Base-by-base conservation (phyloP, 805 yeast species). In the Cyberlindnera maritima region DNA sequence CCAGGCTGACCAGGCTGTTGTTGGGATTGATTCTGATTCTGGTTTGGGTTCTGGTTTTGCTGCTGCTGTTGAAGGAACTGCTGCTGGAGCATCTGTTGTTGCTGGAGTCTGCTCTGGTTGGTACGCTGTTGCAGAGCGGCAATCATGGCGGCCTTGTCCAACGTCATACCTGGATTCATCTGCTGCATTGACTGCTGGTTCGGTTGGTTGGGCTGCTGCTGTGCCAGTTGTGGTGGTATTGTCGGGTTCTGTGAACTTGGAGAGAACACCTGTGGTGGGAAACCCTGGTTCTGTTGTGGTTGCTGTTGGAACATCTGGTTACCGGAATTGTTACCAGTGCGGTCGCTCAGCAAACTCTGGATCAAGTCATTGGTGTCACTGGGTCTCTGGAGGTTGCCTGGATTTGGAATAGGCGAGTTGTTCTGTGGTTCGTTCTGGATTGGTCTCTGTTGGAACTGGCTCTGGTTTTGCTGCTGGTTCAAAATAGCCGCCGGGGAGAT, bases 91-190 rank as follows among this genome's bases (percentile, higher is more conserved):
- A 55, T 55, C 25, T 56, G 64, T 28, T 63, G 66, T 39, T 55
- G 66, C 28, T 63, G 67, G 17, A 56, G 57, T 19, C 58, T 55
- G 36, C 59, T 64, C 34, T 65, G 70, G 31, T 48, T 58, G 18
- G 62, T 62, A 32, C 65, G 61, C 31, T 68, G 70, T 46, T 69
- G 72, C 31, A 70, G 48, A 12, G 70, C 67, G 8, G 71, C 68
- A 39, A 70, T 59, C 70, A 69, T 67, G 2, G 74, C 69, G 38
- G 70, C 68, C 50, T 71, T 68, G 36, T 69, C 72, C 48, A 65
- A 57, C 14, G 64, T 62, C 17, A 52, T 48, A 29, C 50, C 35
- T 28, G 35, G 38, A 36, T 36, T 36, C 44, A 45, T 34, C 39
- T 31, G 44, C 31, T 35, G 45, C 23, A 36, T 33, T 3, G 38